Conservation (phyloP, 768 basidiomycete species). For the Naganishia vaughanmartiniae region DNA sequence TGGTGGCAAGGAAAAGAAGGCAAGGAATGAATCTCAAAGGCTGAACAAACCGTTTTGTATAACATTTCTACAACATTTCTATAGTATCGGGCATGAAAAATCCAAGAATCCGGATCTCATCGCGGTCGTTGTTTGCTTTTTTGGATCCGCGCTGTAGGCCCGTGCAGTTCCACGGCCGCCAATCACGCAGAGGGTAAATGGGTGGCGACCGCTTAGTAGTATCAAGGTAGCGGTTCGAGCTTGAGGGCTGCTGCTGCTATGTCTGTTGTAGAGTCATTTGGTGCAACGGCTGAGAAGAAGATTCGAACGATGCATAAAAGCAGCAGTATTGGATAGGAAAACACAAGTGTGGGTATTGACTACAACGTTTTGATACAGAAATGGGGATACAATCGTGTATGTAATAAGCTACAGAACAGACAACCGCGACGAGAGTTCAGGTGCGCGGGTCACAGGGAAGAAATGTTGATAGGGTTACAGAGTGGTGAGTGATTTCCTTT, state of each 20-base stretch:
- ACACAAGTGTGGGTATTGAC: not conserved
- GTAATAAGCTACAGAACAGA: not conserved
- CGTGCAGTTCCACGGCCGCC: conserved; percentile 17
- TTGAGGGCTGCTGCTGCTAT: no score
- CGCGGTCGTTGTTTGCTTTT: not conserved
- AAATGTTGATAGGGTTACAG: conserved; percentile 7
- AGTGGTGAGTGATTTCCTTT: not conserved
- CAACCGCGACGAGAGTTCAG: no score
- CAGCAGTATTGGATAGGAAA: no score
- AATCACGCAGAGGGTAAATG: conserved; percentile 2
- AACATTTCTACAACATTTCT: no score
- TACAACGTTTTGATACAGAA: not conserved
- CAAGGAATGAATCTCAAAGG: not conserved
- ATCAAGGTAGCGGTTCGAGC: no score
- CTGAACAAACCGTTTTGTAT: not conserved
- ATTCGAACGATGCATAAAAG: no score
- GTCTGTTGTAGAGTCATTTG: no score
- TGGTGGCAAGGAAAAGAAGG: not conserved
- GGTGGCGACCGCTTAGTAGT: no score
- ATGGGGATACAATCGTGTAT: not conserved
- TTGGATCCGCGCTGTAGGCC: not conserved
- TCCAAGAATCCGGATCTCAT: not conserved
- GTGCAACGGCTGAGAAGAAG: no score
- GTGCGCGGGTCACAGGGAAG: no score
- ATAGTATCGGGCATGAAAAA: not conserved